Evolutionary conservation across 164 flowering plant species (phyloP), one percentile per base, ranked within the genome.

Genomic region (Vitis amurensis): DNA sequence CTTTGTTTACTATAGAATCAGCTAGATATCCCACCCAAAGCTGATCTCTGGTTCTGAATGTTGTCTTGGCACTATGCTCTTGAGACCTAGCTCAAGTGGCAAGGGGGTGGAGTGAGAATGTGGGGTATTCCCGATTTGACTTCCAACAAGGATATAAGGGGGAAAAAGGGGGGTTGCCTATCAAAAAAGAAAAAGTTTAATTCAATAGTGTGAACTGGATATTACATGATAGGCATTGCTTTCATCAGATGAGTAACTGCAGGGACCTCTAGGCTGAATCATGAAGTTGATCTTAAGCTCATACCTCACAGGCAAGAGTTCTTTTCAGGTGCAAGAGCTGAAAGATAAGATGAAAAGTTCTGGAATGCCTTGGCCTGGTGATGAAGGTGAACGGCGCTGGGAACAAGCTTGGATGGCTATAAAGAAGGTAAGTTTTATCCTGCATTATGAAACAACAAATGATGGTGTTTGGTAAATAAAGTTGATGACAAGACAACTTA

Each of bases 361-460:
- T 68, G 92, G 88, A 44, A 94, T 94, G 95, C 97, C 97, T 71
- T 94, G 97, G 97, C 98, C 97, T 74, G 98, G 98, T 75, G 97
- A 92, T 79, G 98, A 94, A 87, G 92, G 95, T 70, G 85, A 84
- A 73, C 70, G 81, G 67, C 74, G 95, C 65, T 94, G 98, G 98
- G 87, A 89, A 67, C 95, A 91, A 80, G 98, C 98, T 74, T 94
- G 97, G 98, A 79, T 71, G 78, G 97, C 98, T 64, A 88, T 94
- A 74, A 94, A 94, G 78, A 94, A 88, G 95, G 98, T 89, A 63
- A 67, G 62, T 49, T 23, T 9, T 30, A 8, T 14, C 53, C 19
- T 61, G 66, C 23, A 27, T 10, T 12, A 37, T 37, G 44, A 37
- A 37, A 37, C 44, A 37, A 37, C 44, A 37, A 3, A 37, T 37